phyloP scores from a whole-genome alignment of 2,329 filamentous ascomycete species.

The Colletotrichum sojae region DNA sequence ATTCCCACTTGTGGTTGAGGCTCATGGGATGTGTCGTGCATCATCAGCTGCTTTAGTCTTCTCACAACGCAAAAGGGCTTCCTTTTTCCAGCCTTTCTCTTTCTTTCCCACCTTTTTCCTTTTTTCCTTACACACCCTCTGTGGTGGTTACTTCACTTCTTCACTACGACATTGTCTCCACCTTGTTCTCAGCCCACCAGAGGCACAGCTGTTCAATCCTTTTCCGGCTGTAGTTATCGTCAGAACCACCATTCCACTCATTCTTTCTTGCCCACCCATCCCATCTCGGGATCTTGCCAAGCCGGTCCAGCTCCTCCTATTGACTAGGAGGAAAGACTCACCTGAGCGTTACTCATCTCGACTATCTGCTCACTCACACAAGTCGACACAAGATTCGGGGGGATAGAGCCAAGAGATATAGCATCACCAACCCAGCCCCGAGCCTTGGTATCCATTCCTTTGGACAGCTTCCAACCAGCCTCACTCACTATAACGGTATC shows the following conservation, averaged over 20 bases:
- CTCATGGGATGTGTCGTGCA: conserved; percentile 15
- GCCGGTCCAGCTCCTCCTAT: conserved; percentile 33
- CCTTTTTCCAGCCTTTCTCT: conserved; percentile 15
- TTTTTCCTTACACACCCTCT: conserved; percentile 18
- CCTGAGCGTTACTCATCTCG: conserved; percentile 7
- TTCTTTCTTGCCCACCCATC: conserved; percentile 20
- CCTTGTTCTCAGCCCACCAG: conserved; percentile 15
- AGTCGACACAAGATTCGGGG: conserved; percentile 19
- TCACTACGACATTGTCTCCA: conserved; percentile 2
- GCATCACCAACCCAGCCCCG: conserved; percentile 14
- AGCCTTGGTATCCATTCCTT: conserved; percentile 24
- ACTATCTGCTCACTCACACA: neutral
- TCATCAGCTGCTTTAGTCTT: conserved; percentile 16
- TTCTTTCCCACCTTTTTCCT: neutral
- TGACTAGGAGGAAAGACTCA: conserved; percentile 28
- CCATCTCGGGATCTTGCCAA: conserved; percentile 24
- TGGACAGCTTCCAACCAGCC: conserved; percentile 18
- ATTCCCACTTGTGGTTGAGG: conserved; percentile 39
- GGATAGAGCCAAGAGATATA: conserved; percentile 8
- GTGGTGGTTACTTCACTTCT: conserved; percentile 26
- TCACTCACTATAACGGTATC: conserved; percentile 7
- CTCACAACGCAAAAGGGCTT: conserved; percentile 12
- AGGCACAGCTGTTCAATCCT: conserved; percentile 35
- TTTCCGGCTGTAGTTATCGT: conserved; percentile 34
- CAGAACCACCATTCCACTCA: conserved; percentile 23